A percentile compares a stretch with the other conserved stretches of the same genome.
Evolutionary conservation across 139 green algal genomes (phyloP).

Genomic region (Gonium pectorale): DNA sequence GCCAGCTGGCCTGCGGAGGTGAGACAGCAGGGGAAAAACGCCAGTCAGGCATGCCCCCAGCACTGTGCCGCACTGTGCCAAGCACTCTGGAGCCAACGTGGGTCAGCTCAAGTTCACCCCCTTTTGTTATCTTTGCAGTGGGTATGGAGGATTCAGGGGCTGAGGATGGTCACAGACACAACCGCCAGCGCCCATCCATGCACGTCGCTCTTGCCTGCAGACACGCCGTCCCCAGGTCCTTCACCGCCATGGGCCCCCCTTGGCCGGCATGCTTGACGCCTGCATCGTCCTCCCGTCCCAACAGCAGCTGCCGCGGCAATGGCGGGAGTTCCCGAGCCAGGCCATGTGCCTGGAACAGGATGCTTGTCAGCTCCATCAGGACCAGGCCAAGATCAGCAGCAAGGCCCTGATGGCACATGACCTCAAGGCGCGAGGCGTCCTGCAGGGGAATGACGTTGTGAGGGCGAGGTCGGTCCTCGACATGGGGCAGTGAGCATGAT

Average conservation of each 20-base stretch:
- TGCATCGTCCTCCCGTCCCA: background rate
- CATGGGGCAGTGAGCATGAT: too few relatives aligned
- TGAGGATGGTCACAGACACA: background rate
- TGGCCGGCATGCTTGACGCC: background rate
- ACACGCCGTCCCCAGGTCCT: conserved; percentile 16
- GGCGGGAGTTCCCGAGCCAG: background rate
- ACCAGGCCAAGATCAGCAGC: background rate
- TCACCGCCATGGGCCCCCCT: background rate
- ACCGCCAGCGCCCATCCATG: background rate
- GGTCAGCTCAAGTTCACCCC: background rate
- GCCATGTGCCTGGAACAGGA: background rate
- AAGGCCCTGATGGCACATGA: conserved; percentile 10
- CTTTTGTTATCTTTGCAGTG: background rate
- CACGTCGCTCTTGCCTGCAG: conserved; percentile 18
- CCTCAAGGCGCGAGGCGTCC: background rate
- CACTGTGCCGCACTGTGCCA: background rate
- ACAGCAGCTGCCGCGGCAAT: background rate
- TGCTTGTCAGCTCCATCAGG: background rate
- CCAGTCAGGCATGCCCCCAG: background rate
- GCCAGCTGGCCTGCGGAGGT: conserved; percentile 17
- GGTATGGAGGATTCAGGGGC: background rate
- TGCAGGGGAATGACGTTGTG: background rate
- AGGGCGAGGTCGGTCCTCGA: background rate
- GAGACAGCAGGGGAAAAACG: background rate
- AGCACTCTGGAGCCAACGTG: background rate